Conservation (phyloP, 306 rosid species). For the Trifolium subterraneum region DNA sequence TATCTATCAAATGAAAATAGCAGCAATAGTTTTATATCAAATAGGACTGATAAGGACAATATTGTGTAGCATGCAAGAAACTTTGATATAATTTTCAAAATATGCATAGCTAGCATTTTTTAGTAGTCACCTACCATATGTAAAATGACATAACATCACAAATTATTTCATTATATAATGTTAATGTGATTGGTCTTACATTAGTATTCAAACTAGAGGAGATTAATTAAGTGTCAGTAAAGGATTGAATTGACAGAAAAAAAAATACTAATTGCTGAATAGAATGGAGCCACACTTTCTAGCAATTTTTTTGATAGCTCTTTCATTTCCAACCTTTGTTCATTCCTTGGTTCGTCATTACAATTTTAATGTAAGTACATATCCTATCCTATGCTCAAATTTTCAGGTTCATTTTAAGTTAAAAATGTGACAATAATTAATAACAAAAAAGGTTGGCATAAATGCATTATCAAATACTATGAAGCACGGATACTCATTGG, state of each 20-base stretch:
- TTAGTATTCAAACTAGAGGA: slow-evolving; percentile 28
- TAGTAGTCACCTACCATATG: slow-evolving; percentile 54
- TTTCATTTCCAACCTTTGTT: slow-evolving; percentile 50
- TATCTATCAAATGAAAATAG: slow-evolving; percentile 35
- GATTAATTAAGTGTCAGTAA: slow-evolving; percentile 20
- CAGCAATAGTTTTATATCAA: slow-evolving; percentile 36
- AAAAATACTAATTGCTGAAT: slow-evolving; percentile 11
- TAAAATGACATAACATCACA: slow-evolving; percentile 60
- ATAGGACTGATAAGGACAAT: slow-evolving; percentile 34
- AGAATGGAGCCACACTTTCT: slow-evolving; percentile 51
- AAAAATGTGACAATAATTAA: not conserved
- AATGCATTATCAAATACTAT: not conserved
- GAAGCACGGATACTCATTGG: too few relatives aligned
- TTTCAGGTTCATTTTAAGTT: slow-evolving; percentile 28
- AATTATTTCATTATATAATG: slow-evolving; percentile 34
- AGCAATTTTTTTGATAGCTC: slow-evolving; percentile 49
- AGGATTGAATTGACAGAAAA: slow-evolving; percentile 37
- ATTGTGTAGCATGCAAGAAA: slow-evolving; percentile 74
- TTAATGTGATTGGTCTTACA: slow-evolving; percentile 40
- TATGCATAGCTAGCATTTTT: slow-evolving; percentile 44
- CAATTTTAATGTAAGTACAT: slow-evolving; percentile 60
- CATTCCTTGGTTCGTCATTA: slow-evolving; percentile 66
- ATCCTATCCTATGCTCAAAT: slow-evolving; percentile 21
- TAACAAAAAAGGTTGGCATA: not conserved
- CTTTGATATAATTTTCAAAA: slow-evolving; percentile 28